Percentiles rank a stretch among this genome's conserved stretches.
Evolutionary conservation across 2,329 filamentous ascomycete species (phyloP).

Genomic region (Monilinia polystroma): DNA sequence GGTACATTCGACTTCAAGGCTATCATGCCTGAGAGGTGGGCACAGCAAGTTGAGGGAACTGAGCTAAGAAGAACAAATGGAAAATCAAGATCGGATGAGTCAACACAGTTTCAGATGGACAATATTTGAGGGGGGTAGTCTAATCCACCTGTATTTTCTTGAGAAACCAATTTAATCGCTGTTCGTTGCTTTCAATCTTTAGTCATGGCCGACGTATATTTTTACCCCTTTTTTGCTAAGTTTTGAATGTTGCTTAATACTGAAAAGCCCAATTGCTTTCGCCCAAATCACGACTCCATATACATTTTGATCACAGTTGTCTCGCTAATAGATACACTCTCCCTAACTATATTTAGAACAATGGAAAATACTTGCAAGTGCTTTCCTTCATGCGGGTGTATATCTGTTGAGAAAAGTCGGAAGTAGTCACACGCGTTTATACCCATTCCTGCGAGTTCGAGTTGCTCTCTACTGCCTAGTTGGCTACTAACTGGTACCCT

Average conservation of each 20-base stretch:
- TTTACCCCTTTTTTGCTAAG: neutral
- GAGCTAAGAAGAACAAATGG: slow-evolving; percentile 4
- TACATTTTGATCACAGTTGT: neutral
- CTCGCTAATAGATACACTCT: neutral
- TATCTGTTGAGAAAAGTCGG: no score
- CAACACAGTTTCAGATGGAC: slow-evolving; percentile 25
- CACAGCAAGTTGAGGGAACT: slow-evolving; percentile 28
- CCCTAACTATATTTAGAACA: no score
- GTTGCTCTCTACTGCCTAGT: neutral
- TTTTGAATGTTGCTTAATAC: neutral
- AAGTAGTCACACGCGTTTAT: no score
- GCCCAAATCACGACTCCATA: neutral
- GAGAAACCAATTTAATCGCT: neutral
- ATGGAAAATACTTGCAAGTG: neutral
- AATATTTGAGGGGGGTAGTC: slow-evolving; percentile 6
- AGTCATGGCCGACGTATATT: no score
- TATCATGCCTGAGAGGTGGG: slow-evolving; percentile 58
- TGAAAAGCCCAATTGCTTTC: neutral
- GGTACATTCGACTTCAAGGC: slow-evolving; percentile 66
- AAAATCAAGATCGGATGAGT: slow-evolving; percentile 19
- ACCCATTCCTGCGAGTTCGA: neutral
- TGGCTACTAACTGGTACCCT: no score
- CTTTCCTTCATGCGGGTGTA: neutral
- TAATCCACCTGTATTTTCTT: neutral
- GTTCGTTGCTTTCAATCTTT: neutral